These are phyloP conservation scores for Zasmidium angulare DNA, from an alignment of 2,329 filamentous ascomycete genomes.

Conservation along the genomic window DNA sequence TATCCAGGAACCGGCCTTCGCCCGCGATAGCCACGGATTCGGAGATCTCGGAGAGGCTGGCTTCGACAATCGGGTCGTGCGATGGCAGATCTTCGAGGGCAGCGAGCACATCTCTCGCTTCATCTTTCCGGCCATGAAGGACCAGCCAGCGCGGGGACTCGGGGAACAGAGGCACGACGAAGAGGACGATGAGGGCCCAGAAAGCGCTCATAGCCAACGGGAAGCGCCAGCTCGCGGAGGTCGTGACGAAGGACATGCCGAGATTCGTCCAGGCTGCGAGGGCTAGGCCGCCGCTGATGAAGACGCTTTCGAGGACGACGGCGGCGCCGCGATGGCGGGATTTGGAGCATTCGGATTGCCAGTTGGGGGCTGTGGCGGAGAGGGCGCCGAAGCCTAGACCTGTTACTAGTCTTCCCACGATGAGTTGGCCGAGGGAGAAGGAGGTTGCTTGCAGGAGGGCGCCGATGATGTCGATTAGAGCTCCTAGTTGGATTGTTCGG, in stretches of 20 bases:
- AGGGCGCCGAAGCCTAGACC: slow-evolving; percentile 40
- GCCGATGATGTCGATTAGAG: slow-evolving; percentile 44
- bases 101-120: slow-evolving; percentile 34
- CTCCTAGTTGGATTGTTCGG: slow-evolving; percentile 39
- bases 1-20: too few relatives aligned
- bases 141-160: slow-evolving; percentile 43
- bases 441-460: slow-evolving; percentile 57
- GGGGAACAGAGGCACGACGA: slow-evolving; percentile 43
- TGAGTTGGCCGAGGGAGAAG: slow-evolving; percentile 45
- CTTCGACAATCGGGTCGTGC: slow-evolving; percentile 37
- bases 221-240: slow-evolving; percentile 42
- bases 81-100: slow-evolving; percentile 44
- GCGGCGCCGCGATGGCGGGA: background rate
- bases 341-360: slow-evolving; percentile 44
- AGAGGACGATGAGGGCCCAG: slow-evolving; percentile 13
- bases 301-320: background rate
- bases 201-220: slow-evolving; percentile 35
- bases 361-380: slow-evolving; percentile 35
- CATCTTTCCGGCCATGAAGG: slow-evolving; percentile 30
- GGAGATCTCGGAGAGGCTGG: slow-evolving; percentile 39
- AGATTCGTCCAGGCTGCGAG: slow-evolving; percentile 49
- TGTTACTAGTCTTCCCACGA: slow-evolving; percentile 53
- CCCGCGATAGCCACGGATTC: too few relatives aligned
- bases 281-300: slow-evolving; percentile 39
- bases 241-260: slow-evolving; percentile 39